Evolutionary conservation across 768 basidiomycete genomes (phyloP).

Genomic region (Guyanaporus albipodus): DNA sequence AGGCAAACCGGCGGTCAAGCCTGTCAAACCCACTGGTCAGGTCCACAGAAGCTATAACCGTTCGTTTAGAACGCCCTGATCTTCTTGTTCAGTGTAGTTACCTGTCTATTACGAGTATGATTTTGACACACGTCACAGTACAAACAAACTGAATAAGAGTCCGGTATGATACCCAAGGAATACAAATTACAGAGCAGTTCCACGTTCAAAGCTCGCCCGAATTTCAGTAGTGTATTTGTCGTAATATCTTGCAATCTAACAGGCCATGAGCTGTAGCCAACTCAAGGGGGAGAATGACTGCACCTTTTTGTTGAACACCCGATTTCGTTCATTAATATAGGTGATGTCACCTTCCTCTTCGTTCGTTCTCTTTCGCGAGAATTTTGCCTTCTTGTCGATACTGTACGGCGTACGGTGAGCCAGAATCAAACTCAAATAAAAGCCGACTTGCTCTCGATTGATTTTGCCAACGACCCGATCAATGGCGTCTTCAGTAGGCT

Average conservation of each 20-base stretch:
- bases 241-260: constrained; percentile 87
- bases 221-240: constrained; percentile 97
- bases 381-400: constrained; percentile 85
- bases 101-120: no score
- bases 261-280: neutral
- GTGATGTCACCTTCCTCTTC: constrained; percentile 96
- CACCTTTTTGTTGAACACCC: constrained; percentile 98
- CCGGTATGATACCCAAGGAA: constrained; percentile 5
- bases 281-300: constrained; percentile 1
- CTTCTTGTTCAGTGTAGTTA: no score
- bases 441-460: constrained; percentile 77
- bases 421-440: neutral
- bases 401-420: constrained; percentile 35
- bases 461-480: constrained; percentile 89
- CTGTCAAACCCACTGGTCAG: no score
- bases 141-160: constrained; percentile 6
- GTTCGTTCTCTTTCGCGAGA: constrained; percentile 84
- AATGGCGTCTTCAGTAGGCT: constrained; percentile 92
- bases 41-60: no score
- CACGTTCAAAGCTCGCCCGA: constrained; percentile 95
- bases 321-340: constrained; percentile 98
- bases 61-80: no score
- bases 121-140: no score
- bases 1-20: no score
- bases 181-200: constrained; percentile 72